Conservation (phyloP, 345 rosid species). For the Salix viminalis region DNA sequence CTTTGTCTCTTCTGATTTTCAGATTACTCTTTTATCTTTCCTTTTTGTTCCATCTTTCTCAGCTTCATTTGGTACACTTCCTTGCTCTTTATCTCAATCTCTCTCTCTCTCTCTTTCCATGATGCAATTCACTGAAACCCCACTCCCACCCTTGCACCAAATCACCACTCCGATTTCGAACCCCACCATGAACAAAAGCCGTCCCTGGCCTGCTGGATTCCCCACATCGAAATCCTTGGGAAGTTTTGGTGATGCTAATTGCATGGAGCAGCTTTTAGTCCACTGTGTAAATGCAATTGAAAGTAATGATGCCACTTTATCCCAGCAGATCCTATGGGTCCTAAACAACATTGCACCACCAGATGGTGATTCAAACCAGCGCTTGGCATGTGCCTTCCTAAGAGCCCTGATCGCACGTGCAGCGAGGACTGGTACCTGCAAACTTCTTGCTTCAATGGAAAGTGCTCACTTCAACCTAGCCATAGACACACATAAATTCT, state of each 20-base stretch:
- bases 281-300: slow-evolving; percentile 92
- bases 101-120: slow-evolving; percentile 11
- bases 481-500: slow-evolving; percentile 52
- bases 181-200: slow-evolving; percentile 44
- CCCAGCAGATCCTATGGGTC: slow-evolving; percentile 90
- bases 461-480: slow-evolving; percentile 37
- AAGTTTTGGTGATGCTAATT: slow-evolving; percentile 63
- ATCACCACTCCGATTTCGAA: slow-evolving; percentile 18
- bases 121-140: slow-evolving; percentile 71
- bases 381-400: slow-evolving; percentile 65
- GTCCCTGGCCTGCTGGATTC: slow-evolving; percentile 74
- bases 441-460: slow-evolving; percentile 50
- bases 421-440: slow-evolving; percentile 54
- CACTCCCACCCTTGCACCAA: slow-evolving; percentile 38
- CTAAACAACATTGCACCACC: slow-evolving; percentile 82
- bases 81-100: background rate
- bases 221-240: slow-evolving; percentile 46
- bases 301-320: slow-evolving; percentile 65
- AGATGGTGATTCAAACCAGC: slow-evolving; percentile 82
- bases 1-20: slow-evolving; percentile 44
- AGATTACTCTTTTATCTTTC: slow-evolving; percentile 16
- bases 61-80: background rate
- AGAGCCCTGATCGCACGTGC: slow-evolving; percentile 80
- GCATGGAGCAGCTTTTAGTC: slow-evolving; percentile 84
- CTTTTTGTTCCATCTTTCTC: slow-evolving; percentile 16